Conservation (phyloP, 306 rosid species). For the Corylus americana region DNA sequence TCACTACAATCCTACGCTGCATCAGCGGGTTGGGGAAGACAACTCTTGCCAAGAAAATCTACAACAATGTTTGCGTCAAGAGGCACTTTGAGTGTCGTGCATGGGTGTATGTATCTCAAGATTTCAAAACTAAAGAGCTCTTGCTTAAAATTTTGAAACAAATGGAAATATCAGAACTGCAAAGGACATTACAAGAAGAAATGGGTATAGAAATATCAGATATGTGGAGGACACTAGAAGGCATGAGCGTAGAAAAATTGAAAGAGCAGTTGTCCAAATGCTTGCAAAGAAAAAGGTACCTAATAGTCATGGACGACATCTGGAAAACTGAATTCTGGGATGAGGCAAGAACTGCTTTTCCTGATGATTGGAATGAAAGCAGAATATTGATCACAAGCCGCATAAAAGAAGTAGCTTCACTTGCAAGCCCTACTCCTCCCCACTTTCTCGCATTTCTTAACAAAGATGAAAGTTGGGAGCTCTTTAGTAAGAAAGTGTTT, state of each 20-base stretch:
- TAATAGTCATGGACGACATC: slow-evolving; percentile 23
- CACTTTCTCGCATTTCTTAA: background rate
- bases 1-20: too few species aligned
- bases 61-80: background rate
- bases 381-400: slow-evolving; percentile 33
- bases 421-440: background rate
- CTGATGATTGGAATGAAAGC: slow-evolving; percentile 6
- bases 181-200: too few species aligned
- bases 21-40: background rate
- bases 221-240: background rate
- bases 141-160: background rate
- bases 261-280: background rate
- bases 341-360: slow-evolving; percentile 15
- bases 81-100: background rate
- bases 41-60: background rate
- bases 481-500: slow-evolving; percentile 13
- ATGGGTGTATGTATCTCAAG: slow-evolving; percentile 17
- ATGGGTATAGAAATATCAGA: too few species aligned
- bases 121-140: background rate
- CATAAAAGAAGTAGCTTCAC: slow-evolving; percentile 19
- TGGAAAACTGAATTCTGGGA: slow-evolving; percentile 23
- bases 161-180: too few species aligned
- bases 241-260: background rate
- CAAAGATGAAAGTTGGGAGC: slow-evolving; percentile 37
- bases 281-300: background rate